A percentile compares a stretch with the other conserved stretches of the same genome.
phyloP scores from a whole-genome alignment of 768 basidiomycete species.

The Tulasnella sp. region DNA sequence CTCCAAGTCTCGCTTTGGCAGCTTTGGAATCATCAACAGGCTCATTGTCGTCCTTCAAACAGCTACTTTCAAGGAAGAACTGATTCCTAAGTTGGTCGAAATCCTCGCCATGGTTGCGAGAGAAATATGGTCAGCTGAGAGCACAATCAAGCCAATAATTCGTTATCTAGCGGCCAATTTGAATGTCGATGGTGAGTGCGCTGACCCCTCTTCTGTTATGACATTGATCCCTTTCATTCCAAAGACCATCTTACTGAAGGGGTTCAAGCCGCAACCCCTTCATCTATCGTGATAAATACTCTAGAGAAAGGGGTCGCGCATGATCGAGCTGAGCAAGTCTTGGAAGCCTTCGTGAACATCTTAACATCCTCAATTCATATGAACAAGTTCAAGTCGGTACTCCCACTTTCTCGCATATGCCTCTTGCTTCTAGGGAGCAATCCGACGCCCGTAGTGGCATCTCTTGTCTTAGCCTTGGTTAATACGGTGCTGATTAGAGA shows the following conservation, averaged over 20 bases:
- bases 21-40: conserved; percentile 57
- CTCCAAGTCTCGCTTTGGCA: conserved; percentile 55
- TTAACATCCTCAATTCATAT: conserved; percentile 44
- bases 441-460: conserved; percentile 47
- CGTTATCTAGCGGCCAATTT: conserved; percentile 76
- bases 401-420: conserved; percentile 67
- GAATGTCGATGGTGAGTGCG: conserved; percentile 42
- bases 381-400: conserved; percentile 53
- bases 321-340: conserved; percentile 54
- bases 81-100: conserved; percentile 39
- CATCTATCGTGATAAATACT: conserved; percentile 38
- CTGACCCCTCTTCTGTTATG: not conserved
- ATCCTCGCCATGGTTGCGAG: conserved; percentile 49
- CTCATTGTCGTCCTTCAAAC: conserved; percentile 74
- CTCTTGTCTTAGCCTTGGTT: conserved; percentile 48
- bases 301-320: conserved; percentile 38
- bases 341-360: conserved; percentile 50
- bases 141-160: conserved; percentile 70
- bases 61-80: conserved; percentile 53
- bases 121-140: conserved; percentile 56
- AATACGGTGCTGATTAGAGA: conserved; percentile 35
- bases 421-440: conserved; percentile 67
- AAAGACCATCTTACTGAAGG: not conserved
- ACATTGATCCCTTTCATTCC: not conserved
- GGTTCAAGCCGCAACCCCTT: not conserved